Conservation (phyloP, 768 basidiomycete species). For the Hortiboletus flavorubellus region DNA sequence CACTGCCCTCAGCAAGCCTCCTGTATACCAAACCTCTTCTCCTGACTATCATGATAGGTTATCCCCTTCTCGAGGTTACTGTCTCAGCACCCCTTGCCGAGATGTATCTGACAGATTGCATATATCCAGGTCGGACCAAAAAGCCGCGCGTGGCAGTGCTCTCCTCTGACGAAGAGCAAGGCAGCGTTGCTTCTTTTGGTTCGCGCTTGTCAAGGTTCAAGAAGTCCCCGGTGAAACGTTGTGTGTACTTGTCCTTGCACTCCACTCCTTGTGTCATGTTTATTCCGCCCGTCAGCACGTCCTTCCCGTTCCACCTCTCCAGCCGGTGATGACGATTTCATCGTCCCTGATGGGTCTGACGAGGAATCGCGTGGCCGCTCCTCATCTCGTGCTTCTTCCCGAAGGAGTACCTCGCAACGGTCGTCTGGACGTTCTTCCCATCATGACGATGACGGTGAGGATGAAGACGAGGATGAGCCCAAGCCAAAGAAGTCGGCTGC, state of each 20-base stretch:
- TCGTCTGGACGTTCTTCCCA: conserved; percentile 36
- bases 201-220: conserved; percentile 61
- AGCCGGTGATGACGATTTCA: conserved; percentile 71
- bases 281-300: conserved; percentile 32
- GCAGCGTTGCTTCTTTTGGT: conserved; percentile 46
- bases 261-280: conserved; percentile 2
- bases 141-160: conserved; percentile 55
- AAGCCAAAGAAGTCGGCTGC: conserved; percentile 37
- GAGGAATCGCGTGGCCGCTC: conserved; percentile 47
- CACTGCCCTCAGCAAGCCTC: conserved; percentile 1
- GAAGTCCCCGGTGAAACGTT: conserved; percentile 55
- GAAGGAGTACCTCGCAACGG: conserved; percentile 30
- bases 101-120: conserved; percentile 1
- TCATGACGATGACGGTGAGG: conserved; percentile 39
- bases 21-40: conserved; percentile 27
- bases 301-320: conserved; percentile 37
- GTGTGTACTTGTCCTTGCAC: conserved; percentile 31
- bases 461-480: conserved; percentile 35
- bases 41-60: conserved; percentile 24
- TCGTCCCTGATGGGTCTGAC: conserved; percentile 65
- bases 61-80: conserved; percentile 28
- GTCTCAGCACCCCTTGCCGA: background rate
- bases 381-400: conserved; percentile 52
- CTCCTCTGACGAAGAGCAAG: conserved; percentile 49
- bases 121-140: conserved; percentile 46